phyloP scores from a whole-genome alignment of 306 rosid genomes.

The Dryas drummondii region DNA sequence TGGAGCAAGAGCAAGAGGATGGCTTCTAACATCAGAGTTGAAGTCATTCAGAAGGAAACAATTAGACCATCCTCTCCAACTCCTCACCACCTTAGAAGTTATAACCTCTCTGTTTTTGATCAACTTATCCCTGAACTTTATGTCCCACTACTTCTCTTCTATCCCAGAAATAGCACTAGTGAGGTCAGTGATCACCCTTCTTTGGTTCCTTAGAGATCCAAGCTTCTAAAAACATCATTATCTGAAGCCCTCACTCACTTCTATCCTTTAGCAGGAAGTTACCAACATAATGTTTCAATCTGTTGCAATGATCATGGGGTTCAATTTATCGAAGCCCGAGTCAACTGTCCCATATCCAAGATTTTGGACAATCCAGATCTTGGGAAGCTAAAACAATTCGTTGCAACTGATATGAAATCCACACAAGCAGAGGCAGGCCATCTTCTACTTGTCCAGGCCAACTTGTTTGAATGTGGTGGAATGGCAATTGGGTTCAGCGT shows the following conservation, averaged over 20 bases:
- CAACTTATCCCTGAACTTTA: slow-evolving; percentile 7
- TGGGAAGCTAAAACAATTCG: slow-evolving; percentile 8
- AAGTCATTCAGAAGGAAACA: slow-evolving; percentile 10
- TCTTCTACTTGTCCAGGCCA: slow-evolving; percentile 8
- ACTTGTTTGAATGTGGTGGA: slow-evolving; percentile 25
- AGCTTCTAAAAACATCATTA: not conserved
- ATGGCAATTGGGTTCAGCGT: slow-evolving; percentile 6
- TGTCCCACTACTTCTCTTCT: slow-evolving; percentile 1
- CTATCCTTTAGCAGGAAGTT: slow-evolving; percentile 25
- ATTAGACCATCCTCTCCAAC: slow-evolving; percentile 36
- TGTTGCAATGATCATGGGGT: slow-evolving; percentile 25
- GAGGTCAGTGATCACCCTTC: not conserved
- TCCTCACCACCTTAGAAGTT: slow-evolving; percentile 14
- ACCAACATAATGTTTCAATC: not conserved
- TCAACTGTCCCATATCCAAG: not conserved
- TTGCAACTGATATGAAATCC: not conserved
- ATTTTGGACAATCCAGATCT: slow-evolving; percentile 1
- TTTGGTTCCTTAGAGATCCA: not conserved
- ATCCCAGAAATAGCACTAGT: not conserved
- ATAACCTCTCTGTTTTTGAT: slow-evolving; percentile 24
- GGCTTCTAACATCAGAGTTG: not conserved
- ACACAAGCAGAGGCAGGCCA: too few relatives aligned
- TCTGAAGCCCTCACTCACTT: slow-evolving; percentile 17
- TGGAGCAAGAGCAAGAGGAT: not conserved
- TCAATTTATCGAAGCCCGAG: slow-evolving; percentile 12